These are phyloP conservation scores for Nigrospora sphaerica DNA, from an alignment of 2,329 filamentous ascomycete genomes.

Conservation along the genomic window DNA sequence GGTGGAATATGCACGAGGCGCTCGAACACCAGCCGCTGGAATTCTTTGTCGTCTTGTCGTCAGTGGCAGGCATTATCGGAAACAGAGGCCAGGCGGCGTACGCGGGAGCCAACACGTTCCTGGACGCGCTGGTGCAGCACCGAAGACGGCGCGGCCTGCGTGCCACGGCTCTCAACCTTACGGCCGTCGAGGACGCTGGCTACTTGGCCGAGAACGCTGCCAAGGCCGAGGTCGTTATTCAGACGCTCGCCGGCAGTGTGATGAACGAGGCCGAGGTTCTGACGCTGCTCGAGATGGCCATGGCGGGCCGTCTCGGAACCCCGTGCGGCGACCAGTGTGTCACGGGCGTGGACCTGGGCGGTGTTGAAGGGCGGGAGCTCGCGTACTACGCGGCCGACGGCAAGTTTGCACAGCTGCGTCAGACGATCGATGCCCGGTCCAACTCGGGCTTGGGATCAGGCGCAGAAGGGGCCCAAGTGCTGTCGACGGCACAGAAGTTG, in stretches of 20 bases:
- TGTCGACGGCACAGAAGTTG: slow-evolving; percentile 29
- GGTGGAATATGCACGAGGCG: slow-evolving; percentile 45
- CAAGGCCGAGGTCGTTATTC: slow-evolving; percentile 35
- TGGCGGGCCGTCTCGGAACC: slow-evolving; percentile 31
- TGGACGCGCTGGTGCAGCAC: slow-evolving; percentile 32
- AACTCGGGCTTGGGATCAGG: slow-evolving; percentile 25
- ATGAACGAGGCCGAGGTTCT: slow-evolving; percentile 47
- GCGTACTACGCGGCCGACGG: slow-evolving; percentile 48
- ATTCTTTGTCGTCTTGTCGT: slow-evolving; percentile 46
- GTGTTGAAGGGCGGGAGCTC: slow-evolving; percentile 26
- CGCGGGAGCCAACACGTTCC: slow-evolving; percentile 39
- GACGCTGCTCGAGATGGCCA: slow-evolving; percentile 42
- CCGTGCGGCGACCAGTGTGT: slow-evolving; percentile 40
- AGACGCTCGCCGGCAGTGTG: slow-evolving; percentile 38
- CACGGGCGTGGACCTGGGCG: slow-evolving; percentile 40
- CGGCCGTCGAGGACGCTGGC: slow-evolving; percentile 40
- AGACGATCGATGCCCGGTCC: slow-evolving; percentile 23
- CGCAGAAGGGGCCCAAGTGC: slow-evolving; percentile 22
- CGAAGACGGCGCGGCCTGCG: slow-evolving; percentile 30
- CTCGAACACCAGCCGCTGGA: slow-evolving; percentile 31
- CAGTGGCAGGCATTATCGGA: slow-evolving; percentile 40
- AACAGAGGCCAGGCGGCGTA: slow-evolving; percentile 47
- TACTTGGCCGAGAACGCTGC: slow-evolving; percentile 40
- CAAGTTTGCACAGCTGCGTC: slow-evolving; percentile 43
- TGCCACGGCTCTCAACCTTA: slow-evolving; percentile 43